Evolutionary conservation across 352 stramenopile species (phyloP), one percentile per base, ranked within the genome.

Genomic region (Phytophthora macrochlamydospora): DNA sequence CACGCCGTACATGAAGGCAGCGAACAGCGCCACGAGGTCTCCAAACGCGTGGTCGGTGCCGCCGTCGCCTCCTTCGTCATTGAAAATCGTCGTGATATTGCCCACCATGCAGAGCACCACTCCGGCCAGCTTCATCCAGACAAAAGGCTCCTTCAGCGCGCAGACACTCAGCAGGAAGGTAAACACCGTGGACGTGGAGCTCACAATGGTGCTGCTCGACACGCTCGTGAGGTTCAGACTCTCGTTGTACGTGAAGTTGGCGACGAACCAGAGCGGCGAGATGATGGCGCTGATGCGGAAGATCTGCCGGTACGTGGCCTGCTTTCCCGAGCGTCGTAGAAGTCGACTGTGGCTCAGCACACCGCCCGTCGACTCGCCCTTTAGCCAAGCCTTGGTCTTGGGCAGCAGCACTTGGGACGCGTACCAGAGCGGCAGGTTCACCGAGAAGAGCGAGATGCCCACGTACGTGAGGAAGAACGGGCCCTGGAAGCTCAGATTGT

Each of bases 191-290:
- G 93, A 97, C 35, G 93, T 98, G 38, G 87, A 94, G 59, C 86
- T 95, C 53, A 99, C 89, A 37, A 99, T 97, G 9, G 97, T 99
- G 53, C 82, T 97, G 67, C 87, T 98, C 30, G 94, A 97, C 31
- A 99, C 95, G 44, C 86, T 90, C n/a, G 94, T 98, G 65, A 91
- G 89, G 65, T 89, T 82, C 12, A 99, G 71, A 43, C 81, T 95
- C 43, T 90, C 72, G 75, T 98, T 98, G 79, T 99, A 98, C 42
- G 89, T 85, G 55, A 90, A 98, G 66, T 98, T 98, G 37, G 93
- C 93, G 28, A 97, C 55, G 72, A 99, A 98, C 95, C 95, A 99
- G 24, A 98, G 68, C 8, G 94, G 94, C 44, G 89, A 91, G 62
- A 99, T 79, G 67, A 92, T 81, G 44, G 85, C 71, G 31, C 82